A percentile compares a stretch with the other conserved stretches of the same genome.
phyloP scores from a whole-genome alignment of 305 asterid genomes.

The Coffea humblotiana region DNA sequence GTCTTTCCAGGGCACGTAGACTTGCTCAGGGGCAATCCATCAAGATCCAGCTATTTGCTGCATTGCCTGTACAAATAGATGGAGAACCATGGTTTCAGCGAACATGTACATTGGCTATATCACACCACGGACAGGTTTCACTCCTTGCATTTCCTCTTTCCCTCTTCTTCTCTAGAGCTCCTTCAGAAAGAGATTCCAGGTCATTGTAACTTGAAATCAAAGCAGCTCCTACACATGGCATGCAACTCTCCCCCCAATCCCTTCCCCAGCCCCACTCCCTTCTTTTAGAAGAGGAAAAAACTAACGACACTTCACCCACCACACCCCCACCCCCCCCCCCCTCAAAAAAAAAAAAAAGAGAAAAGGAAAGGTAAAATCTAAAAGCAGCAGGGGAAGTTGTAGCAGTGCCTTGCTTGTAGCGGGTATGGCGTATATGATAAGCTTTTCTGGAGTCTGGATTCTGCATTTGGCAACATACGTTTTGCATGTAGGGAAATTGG shows the following conservation, averaged over 20 bases:
- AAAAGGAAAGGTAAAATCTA: neutral
- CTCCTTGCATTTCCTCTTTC: neutral
- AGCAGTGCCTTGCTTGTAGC: neutral
- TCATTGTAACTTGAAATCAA: no score
- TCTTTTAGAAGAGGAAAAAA: no score
- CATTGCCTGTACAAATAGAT: conserved; percentile 88
- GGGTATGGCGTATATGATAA: no score
- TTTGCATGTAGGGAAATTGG: neutral
- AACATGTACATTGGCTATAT: conserved; percentile 73
- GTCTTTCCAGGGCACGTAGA: conserved; percentile 88
- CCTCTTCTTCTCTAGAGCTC: neutral
- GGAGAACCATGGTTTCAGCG: conserved; percentile 98
- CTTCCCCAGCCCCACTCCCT: no score
- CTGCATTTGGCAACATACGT: neutral
- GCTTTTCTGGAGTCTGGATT: neutral
- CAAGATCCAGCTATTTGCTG: conserved; percentile 85
- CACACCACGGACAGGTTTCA: conserved; percentile 93
- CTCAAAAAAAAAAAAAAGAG: no score
- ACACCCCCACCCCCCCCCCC: no score
- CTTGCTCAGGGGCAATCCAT: conserved; percentile 92
- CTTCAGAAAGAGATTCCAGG: no score
- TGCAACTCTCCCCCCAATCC: neutral
- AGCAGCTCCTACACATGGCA: no score
- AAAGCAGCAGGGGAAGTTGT: neutral
- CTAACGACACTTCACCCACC: neutral